Conservation (phyloP, 2,329 filamentous ascomycete genomes). For the Penicillium sp. region DNA sequence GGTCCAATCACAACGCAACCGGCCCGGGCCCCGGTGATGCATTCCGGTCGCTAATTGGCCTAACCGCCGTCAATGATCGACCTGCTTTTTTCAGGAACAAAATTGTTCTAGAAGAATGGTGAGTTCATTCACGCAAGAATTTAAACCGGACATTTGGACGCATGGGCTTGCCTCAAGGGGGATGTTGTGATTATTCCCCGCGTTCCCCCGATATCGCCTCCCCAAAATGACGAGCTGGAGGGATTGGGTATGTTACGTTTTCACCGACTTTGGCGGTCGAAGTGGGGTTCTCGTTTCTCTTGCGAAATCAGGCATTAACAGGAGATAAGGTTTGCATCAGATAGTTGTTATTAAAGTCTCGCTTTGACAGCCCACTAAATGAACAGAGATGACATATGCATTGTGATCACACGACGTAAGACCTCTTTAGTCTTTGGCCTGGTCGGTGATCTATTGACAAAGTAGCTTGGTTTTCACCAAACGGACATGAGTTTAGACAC, state of each 20-base stretch:
- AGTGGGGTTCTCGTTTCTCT: slow-evolving; percentile 9
- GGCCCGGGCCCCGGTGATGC: slow-evolving; percentile 23
- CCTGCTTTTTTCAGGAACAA: slow-evolving; percentile 18
- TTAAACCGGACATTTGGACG: slow-evolving; percentile 5
- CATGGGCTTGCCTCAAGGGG: slow-evolving; percentile 18
- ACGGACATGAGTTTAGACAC: too few relatives aligned
- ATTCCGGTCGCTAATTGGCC: slow-evolving; percentile 16
- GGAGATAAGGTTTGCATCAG: slow-evolving; percentile 1
- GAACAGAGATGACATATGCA: background rate
- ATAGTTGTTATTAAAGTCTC: background rate
- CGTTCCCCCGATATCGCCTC: slow-evolving; percentile 13
- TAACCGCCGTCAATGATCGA: slow-evolving; percentile 14
- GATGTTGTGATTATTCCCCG: slow-evolving; percentile 15
- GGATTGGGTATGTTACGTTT: background rate
- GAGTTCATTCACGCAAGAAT: background rate
- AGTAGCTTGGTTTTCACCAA: too few relatives aligned
- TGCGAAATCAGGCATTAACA: slow-evolving; percentile 10
- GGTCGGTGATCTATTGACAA: too few relatives aligned
- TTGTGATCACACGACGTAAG: background rate
- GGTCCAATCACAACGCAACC: slow-evolving; percentile 19
- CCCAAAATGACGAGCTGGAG: background rate
- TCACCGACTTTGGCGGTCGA: slow-evolving; percentile 1
- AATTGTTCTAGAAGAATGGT: slow-evolving; percentile 17
- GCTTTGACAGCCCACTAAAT: background rate
- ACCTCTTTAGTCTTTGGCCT: too few relatives aligned